Percentiles rank a stretch among this genome's conserved stretches.
Evolutionary conservation across 2,329 filamentous ascomycete species (phyloP).

Genomic region (Atkinsonella hypoxylon): DNA sequence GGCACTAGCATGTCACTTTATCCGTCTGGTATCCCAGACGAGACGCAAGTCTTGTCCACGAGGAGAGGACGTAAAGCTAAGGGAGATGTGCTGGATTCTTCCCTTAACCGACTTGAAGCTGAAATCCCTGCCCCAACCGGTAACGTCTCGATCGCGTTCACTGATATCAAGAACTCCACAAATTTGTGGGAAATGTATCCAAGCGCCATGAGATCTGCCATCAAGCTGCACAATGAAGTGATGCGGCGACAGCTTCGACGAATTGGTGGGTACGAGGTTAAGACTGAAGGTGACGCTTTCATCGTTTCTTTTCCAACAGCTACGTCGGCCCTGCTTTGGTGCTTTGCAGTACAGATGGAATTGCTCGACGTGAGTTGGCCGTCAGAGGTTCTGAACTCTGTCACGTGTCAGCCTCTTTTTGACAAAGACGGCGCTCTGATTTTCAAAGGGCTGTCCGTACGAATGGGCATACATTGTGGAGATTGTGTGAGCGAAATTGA

Average conservation of each 20-base stretch:
- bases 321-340: conserved; percentile 90
- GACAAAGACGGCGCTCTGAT: conserved; percentile 83
- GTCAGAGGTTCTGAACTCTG: conserved; percentile 76
- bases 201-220: conserved; percentile 89
- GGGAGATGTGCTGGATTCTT: conserved; percentile 66
- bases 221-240: conserved; percentile 93
- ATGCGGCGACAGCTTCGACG: conserved; percentile 88
- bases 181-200: conserved; percentile 92
- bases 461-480: conserved; percentile 97
- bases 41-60: conserved; percentile 49
- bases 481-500: conserved; percentile 90
- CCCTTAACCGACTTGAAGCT: conserved; percentile 72
- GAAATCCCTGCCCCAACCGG: conserved; percentile 88
- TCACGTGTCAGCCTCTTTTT: conserved; percentile 68
- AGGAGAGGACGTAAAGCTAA: conserved; percentile 54
- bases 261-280: conserved; percentile 96
- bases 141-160: conserved; percentile 89
- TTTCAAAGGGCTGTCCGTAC: conserved; percentile 85
- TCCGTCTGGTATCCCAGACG: conserved; percentile 60
- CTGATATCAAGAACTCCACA: conserved; percentile 98
- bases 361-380: conserved; percentile 89
- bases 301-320: conserved; percentile 98
- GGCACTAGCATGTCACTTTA: conserved; percentile 80
- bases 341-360: conserved; percentile 82
- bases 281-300: conserved; percentile 98